phyloP scores from a whole-genome alignment of 1,284 basidiomycete species.

The Waitea zeae region DNA sequence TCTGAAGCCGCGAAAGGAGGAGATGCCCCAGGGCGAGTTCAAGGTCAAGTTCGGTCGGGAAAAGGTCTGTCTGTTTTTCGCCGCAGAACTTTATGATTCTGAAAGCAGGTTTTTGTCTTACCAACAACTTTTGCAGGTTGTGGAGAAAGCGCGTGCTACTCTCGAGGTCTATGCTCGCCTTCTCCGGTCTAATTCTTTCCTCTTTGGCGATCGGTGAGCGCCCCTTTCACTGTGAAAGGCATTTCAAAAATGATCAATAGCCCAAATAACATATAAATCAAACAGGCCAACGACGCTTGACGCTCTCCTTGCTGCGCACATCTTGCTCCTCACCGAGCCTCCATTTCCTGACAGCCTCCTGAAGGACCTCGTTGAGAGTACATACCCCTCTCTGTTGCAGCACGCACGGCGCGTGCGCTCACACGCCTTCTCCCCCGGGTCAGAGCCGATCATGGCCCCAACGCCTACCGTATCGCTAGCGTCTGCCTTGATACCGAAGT shows the following conservation, averaged over 20 bases:
- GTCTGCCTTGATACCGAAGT: not conserved
- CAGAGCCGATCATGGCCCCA: not conserved
- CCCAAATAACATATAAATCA: no score
- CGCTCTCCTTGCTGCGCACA: constrained; percentile 44
- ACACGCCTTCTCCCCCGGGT: constrained; percentile 12
- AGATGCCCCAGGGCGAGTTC: constrained; percentile 9
- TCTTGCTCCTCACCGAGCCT: constrained; percentile 37
- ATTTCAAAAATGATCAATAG: no score
- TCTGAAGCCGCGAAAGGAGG: constrained; percentile 14
- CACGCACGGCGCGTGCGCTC: constrained; percentile 35
- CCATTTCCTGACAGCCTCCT: constrained; percentile 45
- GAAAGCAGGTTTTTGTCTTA: not conserved
- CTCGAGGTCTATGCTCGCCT: constrained; percentile 42
- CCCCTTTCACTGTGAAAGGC: no score
- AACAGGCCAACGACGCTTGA: constrained; percentile 49
- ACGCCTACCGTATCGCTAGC: no score
- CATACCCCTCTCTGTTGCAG: constrained; percentile 34
- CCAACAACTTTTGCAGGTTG: constrained; percentile 21
- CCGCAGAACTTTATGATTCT: no score
- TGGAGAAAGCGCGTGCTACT: constrained; percentile 35
- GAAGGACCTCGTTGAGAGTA: constrained; percentile 29
- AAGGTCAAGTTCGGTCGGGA: constrained; percentile 42
- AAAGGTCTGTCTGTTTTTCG: no score
- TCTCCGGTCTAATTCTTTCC: constrained; percentile 30
- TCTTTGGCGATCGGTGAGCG: constrained; percentile 28